Conservation (phyloP, 2,329 filamentous ascomycete genomes). For the Cryphonectria radicalis region DNA sequence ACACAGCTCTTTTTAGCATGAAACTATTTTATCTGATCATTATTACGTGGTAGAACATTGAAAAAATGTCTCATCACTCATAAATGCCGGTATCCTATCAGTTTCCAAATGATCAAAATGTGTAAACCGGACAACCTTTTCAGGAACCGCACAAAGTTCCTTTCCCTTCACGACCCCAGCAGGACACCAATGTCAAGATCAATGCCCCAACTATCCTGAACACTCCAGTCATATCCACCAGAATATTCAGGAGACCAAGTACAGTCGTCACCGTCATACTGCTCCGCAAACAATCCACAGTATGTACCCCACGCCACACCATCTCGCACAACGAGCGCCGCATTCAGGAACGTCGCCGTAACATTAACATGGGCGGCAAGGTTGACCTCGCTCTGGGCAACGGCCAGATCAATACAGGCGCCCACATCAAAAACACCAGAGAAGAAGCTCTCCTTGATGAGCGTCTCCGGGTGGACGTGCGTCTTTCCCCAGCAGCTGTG, state of each 20-base stretch:
- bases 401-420: background rate
- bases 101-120: background rate
- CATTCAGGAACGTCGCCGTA: slow-evolving; percentile 7
- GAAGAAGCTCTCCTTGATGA: slow-evolving; percentile 5
- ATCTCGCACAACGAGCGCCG: slow-evolving; percentile 5
- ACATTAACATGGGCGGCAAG: background rate
- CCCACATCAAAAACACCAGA: background rate
- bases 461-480: background rate
- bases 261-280: background rate
- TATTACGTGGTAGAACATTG: background rate
- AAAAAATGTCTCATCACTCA: background rate
- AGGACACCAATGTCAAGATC: slow-evolving; percentile 2
- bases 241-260: slow-evolving; percentile 1
- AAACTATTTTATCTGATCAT: background rate
- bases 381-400: slow-evolving; percentile 7
- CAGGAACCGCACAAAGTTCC: background rate
- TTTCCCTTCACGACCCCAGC: background rate
- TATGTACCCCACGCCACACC: slow-evolving; percentile 8
- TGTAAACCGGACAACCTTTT: too few relatives aligned
- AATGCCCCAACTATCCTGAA: slow-evolving; percentile 13
- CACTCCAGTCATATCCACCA: background rate
- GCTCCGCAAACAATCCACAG: slow-evolving; percentile 4
- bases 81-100: background rate
- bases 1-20: background rate
- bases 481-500: slow-evolving; percentile 11